Evolutionary conservation across 2,329 filamentous ascomycete species (phyloP).

Genomic region (Hypoxylon sp.): DNA sequence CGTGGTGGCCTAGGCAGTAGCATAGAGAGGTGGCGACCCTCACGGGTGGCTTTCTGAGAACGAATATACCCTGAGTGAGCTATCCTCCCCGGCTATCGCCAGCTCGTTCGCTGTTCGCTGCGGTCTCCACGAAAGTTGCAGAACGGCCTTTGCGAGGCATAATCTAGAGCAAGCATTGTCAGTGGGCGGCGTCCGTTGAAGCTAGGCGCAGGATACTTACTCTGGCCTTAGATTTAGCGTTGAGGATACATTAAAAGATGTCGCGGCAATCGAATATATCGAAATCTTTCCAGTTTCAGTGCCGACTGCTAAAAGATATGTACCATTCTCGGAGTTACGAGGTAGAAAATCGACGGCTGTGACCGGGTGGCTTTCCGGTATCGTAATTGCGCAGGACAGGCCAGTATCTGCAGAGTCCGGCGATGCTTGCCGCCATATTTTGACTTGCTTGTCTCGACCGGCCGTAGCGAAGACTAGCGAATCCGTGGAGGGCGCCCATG

Average conservation of each 20-base stretch:
- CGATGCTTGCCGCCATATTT: slow-evolving; percentile 68
- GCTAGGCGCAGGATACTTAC: slow-evolving; percentile 52
- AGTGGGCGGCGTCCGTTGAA: slow-evolving; percentile 15
- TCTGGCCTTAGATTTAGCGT: slow-evolving; percentile 54
- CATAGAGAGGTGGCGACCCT: slow-evolving; percentile 17
- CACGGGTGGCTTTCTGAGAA: slow-evolving; percentile 49
- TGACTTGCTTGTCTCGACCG: slow-evolving; percentile 87
- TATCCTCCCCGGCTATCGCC: slow-evolving; percentile 71
- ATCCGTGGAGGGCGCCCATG: slow-evolving; percentile 76
- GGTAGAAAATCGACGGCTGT: slow-evolving; percentile 78
- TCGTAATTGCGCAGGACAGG: slow-evolving; percentile 66
- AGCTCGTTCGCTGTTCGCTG: slow-evolving; percentile 54
- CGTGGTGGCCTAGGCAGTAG: slow-evolving; percentile 7
- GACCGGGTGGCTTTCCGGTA: slow-evolving; percentile 70
- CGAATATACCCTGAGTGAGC: slow-evolving; percentile 69
- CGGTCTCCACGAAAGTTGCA: slow-evolving; percentile 78
- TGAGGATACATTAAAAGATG: slow-evolving; percentile 55
- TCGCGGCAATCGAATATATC: slow-evolving; percentile 57
- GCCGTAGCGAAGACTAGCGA: slow-evolving; percentile 81
- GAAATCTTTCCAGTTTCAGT: slow-evolving; percentile 66
- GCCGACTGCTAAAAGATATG: slow-evolving; percentile 66
- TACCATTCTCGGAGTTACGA: slow-evolving; percentile 47
- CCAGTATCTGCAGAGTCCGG: slow-evolving; percentile 42
- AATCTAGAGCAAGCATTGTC: slow-evolving; percentile 54
- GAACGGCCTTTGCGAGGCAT: slow-evolving; percentile 73